Evolutionary conservation across 192 early-diverging fungal species (phyloP), one percentile per base, ranked within the genome.

Genomic region (Mortierella alpina): DNA sequence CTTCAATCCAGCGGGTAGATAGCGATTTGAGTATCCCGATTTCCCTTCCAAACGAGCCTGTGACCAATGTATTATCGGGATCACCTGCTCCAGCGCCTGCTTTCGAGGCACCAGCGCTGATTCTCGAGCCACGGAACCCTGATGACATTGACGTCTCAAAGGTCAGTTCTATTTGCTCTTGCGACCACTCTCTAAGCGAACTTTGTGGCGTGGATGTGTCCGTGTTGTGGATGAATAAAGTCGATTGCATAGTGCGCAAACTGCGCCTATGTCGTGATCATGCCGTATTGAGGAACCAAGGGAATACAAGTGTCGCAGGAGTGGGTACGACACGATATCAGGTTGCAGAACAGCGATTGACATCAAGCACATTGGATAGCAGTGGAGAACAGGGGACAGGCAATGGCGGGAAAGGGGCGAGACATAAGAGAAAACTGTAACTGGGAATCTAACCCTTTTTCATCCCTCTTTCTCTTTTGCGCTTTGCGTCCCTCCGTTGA

Each of bases 121-220:
- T 31, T 20, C 55, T 51, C 66, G 77, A 80, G 77, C 77, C 50
- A 42, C 70, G 65, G 58, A 63, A 62, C 45, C 70, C 70, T 72
- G 77, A 80, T 68, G 61, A 63, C 60, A 63, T 72, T 72, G 77
- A 80, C 42, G 77, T 68, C 66, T 65, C 70, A 80, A 80, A 80
- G 77, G 77, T 80, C 52, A 80, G 77, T 80, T 66, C 59, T 61
- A 20, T 60, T 58, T 67, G 64, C 39, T 66, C 57, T 66, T 23
- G 64, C 59, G 52, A 63, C 57, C 44, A 53, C 31, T 60, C 41
- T 59, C 57, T 47, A 42, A 66, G n/a, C 14, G 13, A 59, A 23
- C 22, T 41, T 50, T 40, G 58, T 59, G 68, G 48, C 60, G 55
- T 45, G n/a, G 20, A 8, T 9, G 14, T 54, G 48, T 49, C 13